A percentile compares a stretch with the other conserved stretches of the same genome.
These are phyloP conservation scores for Parasitella parasitica DNA, from an alignment of 371 early-diverging fungal genomes.

Conservation along the genomic window DNA sequence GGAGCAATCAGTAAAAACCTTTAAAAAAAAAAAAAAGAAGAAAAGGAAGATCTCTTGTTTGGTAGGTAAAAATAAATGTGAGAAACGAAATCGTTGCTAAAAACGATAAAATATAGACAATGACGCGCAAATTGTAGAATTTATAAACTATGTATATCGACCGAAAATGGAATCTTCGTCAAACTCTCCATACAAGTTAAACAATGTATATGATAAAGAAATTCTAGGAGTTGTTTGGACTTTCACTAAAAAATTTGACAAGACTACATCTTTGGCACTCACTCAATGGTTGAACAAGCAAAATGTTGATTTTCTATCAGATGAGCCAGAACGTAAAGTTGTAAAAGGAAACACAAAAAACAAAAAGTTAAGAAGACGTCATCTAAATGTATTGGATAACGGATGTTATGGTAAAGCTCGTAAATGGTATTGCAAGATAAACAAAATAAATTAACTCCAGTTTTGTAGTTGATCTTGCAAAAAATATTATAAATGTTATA, in stretches of 20 bases:
- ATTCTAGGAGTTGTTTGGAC: neutral
- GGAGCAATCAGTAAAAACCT: too few relatives aligned
- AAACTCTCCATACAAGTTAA: conserved; percentile 16
- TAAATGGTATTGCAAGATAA: neutral
- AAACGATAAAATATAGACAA: conserved; percentile 16
- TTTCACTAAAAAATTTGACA: conserved; percentile 6
- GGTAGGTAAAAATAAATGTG: conserved; percentile 9
- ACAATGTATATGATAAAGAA: conserved; percentile 2
- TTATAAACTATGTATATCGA: conserved; percentile 21
- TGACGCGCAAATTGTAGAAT: conserved; percentile 16
- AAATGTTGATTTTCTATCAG: conserved; percentile 15
- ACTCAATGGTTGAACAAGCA: conserved; percentile 20
- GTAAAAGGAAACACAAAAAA: conserved; percentile 4
- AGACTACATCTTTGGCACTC: conserved; percentile 15
- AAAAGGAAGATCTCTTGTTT: too few relatives aligned
- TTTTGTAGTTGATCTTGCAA: conserved; percentile 13
- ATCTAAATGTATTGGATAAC: conserved; percentile 10
- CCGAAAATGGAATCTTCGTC: conserved; percentile 3
- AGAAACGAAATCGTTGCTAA: conserved; percentile 18
- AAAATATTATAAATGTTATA: conserved; percentile 1
- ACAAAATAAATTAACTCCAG: conserved; percentile 14
- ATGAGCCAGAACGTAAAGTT: conserved; percentile 18
- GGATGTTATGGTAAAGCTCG: neutral
- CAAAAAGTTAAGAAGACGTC: conserved; percentile 6
- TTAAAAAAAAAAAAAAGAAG: too few relatives aligned